These are phyloP conservation scores for Beta vulgaris DNA, from an alignment of 148 eudicot genomes.

Conservation along the genomic window DNA sequence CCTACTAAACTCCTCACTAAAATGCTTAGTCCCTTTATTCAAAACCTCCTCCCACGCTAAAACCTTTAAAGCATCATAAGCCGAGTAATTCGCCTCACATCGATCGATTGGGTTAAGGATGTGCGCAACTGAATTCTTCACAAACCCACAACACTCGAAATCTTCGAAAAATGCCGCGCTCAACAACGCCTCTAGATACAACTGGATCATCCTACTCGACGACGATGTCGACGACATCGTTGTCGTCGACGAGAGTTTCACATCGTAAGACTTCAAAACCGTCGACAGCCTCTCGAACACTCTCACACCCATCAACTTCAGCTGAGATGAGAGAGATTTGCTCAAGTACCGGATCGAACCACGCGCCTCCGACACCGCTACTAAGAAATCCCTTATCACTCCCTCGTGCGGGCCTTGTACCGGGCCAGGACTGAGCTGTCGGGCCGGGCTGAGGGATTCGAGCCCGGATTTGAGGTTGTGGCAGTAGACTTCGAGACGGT, in stretches of 20 bases:
- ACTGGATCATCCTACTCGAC: conserved; percentile 29
- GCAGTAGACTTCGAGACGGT: conserved; percentile 68
- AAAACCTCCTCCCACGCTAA: conserved; percentile 86
- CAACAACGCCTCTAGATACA: conserved; percentile 67
- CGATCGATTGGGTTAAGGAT: conserved; percentile 69
- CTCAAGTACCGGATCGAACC: conserved; percentile 52
- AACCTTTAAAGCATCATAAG: conserved; percentile 35
- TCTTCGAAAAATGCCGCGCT: conserved; percentile 62
- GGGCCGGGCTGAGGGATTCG: conserved; percentile 38
- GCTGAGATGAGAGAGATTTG: conserved; percentile 57
- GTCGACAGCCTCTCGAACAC: conserved; percentile 47
- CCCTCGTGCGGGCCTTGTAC: conserved; percentile 6
- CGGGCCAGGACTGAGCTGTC: conserved; percentile 13
- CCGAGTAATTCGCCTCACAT: conserved; percentile 50
- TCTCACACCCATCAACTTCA: conserved; percentile 58
- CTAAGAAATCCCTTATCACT: conserved; percentile 58
- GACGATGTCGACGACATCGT: conserved; percentile 32
- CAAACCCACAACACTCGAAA: conserved; percentile 66
- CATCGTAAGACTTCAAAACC: conserved; percentile 57
- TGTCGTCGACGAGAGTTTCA: conserved; percentile 31
- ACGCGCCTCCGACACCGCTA: conserved; percentile 63
- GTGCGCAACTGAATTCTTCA: conserved; percentile 27
- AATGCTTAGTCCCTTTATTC: conserved; percentile 76
- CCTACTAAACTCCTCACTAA: conserved; percentile 80
- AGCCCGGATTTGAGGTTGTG: conserved; percentile 63